Conservation (phyloP, 2,329 filamentous ascomycete species). For the Calcarisporium arbuscula region DNA sequence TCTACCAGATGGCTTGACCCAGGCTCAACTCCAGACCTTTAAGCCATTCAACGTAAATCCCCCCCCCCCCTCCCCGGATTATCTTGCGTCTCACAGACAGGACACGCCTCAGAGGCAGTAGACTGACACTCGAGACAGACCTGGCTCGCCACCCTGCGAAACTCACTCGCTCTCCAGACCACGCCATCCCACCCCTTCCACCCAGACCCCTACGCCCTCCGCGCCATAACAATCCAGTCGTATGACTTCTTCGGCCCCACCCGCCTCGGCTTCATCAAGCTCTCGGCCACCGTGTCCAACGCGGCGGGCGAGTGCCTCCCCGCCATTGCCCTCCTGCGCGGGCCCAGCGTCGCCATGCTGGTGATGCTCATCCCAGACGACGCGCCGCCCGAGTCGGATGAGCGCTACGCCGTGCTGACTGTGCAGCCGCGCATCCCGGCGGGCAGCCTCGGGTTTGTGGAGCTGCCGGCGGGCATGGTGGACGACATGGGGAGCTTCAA, state of each 20-base stretch:
- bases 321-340: slow-evolving; percentile 50
- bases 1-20: slow-evolving; percentile 33
- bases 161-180: slow-evolving; percentile 40
- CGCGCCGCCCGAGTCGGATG: slow-evolving; percentile 25
- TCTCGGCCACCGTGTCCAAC: slow-evolving; percentile 43
- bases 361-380: slow-evolving; percentile 51
- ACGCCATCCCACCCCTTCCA: slow-evolving; percentile 45
- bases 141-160: slow-evolving; percentile 42
- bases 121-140: slow-evolving; percentile 31
- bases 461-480: slow-evolving; percentile 55
- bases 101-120: neutral
- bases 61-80: neutral
- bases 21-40: slow-evolving; percentile 36
- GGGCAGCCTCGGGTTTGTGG: slow-evolving; percentile 47
- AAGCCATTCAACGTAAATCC: slow-evolving; percentile 38
- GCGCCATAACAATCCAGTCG: slow-evolving; percentile 44
- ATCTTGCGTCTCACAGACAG: neutral
- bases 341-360: slow-evolving; percentile 55
- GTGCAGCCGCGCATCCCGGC: slow-evolving; percentile 52
- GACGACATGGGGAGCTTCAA: slow-evolving; percentile 47
- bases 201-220: slow-evolving; percentile 44
- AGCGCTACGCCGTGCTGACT: slow-evolving; percentile 52
- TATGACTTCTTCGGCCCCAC: slow-evolving; percentile 43
- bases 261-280: slow-evolving; percentile 51
- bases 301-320: slow-evolving; percentile 42